Percentiles rank a stretch among this genome's conserved stretches.
phyloP scores from a whole-genome alignment of 2,329 filamentous ascomycete genomes.

The Phoma herbarum region DNA sequence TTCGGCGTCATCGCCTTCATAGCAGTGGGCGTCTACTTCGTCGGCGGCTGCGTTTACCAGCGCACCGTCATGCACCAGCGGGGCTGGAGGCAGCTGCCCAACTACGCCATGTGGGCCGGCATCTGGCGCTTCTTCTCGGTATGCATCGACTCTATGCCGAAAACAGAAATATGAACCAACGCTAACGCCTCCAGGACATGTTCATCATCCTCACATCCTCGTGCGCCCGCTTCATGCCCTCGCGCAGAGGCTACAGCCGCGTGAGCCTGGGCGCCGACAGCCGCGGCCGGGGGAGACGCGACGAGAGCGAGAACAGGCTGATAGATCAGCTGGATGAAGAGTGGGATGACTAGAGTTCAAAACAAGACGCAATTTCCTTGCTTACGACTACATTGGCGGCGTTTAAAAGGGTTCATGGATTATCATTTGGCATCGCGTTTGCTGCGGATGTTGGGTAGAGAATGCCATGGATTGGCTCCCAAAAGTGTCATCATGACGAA shows the following conservation, averaged over 20 bases:
- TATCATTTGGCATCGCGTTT: background rate
- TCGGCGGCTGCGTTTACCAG: constrained; percentile 95
- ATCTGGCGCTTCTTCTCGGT: constrained; percentile 86
- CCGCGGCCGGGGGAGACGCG: constrained; percentile 54
- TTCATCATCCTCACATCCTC: constrained; percentile 74
- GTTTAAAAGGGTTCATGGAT: background rate
- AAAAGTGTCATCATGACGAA: too few relatives aligned
- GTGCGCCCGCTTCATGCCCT: constrained; percentile 72
- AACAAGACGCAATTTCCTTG: background rate
- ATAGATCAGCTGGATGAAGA: constrained; percentile 98
- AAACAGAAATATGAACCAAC: too few relatives aligned
- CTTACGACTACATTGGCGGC: background rate
- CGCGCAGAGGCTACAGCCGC: constrained; percentile 72
- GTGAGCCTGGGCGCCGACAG: constrained; percentile 62
- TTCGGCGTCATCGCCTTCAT: constrained; percentile 86
- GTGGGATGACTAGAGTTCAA: constrained; percentile 78
- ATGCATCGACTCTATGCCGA: constrained; percentile 30
- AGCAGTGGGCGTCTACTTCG: constrained; percentile 85
- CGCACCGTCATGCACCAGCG: constrained; percentile 92
- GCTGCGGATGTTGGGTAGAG: background rate
- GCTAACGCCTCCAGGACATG: constrained; percentile 56
- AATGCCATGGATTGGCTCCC: background rate
- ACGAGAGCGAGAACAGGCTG: constrained; percentile 88
- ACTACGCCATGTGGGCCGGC: constrained; percentile 91
- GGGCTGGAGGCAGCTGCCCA: constrained; percentile 94